Percentiles rank a stretch among this genome's conserved stretches.
These are phyloP conservation scores for Tetrapisispora phaffii DNA, from an alignment of 805 yeast species.

Conservation along the genomic window DNA sequence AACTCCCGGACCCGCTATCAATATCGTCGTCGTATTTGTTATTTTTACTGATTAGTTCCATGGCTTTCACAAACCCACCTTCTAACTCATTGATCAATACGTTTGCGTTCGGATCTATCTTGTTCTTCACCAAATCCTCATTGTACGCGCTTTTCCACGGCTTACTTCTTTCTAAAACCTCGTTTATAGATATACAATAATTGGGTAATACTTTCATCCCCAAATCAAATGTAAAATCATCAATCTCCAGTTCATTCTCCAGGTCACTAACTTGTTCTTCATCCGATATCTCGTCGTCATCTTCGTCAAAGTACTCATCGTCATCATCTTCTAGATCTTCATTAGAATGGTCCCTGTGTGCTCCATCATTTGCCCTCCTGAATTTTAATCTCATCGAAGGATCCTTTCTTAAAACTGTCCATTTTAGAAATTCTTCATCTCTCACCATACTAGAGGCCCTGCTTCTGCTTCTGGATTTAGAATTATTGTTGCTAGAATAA, in stretches of 20 bases:
- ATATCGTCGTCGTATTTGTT: neutral
- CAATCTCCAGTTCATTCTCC: constrained; percentile 26
- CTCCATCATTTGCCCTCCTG: constrained; percentile 10
- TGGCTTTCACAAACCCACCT: constrained; percentile 22
- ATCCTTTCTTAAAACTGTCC: constrained; percentile 63
- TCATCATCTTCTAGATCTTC: constrained; percentile 13
- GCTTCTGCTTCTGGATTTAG: constrained; percentile 22
- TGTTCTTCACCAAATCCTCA: constrained; percentile 26
- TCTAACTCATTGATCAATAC: constrained; percentile 14
- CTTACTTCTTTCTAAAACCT: constrained; percentile 23
- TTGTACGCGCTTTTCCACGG: constrained; percentile 25
- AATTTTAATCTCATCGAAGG: constrained; percentile 53
- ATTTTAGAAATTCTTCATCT: constrained; percentile 38
- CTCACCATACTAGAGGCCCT: constrained; percentile 22
- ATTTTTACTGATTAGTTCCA: constrained; percentile 12
- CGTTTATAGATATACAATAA: constrained; percentile 20
- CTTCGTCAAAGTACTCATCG: constrained; percentile 34
- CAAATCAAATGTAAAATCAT: constrained; percentile 25
- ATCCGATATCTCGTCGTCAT: constrained; percentile 33
- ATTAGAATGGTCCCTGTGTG: constrained; percentile 11
- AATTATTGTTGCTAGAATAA: neutral
- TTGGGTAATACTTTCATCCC: constrained; percentile 29
- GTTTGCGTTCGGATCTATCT: constrained; percentile 25
- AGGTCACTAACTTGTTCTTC: constrained; percentile 33
- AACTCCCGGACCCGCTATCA: neutral